Conservation (phyloP, 1,284 basidiomycete species). For the Ustilago bromivora region DNA sequence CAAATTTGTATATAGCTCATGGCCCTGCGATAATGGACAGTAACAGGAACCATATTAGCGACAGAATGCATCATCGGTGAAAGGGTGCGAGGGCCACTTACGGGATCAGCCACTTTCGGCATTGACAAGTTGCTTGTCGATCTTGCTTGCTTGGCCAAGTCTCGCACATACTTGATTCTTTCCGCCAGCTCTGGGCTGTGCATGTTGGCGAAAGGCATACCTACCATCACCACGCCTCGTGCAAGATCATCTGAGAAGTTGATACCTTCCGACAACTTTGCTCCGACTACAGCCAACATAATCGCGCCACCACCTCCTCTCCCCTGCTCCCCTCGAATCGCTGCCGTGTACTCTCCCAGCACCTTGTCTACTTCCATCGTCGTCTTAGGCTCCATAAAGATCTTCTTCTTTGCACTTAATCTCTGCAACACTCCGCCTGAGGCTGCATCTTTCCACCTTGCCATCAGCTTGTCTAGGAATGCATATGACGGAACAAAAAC, state of each 20-base stretch:
- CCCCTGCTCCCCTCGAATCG: constrained; percentile 69
- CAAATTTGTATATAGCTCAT: constrained; percentile 66
- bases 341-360: constrained; percentile 80
- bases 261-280: constrained; percentile 95
- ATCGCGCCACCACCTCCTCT: constrained; percentile 60
- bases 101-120: constrained; percentile 22
- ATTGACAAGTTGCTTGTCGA: not conserved
- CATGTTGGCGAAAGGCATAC: constrained; percentile 92
- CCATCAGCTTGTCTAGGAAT: constrained; percentile 79
- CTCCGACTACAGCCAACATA: constrained; percentile 88
- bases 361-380: constrained; percentile 81
- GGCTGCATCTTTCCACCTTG: constrained; percentile 76
- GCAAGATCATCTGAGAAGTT: constrained; percentile 89
- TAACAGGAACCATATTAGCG: not conserved
- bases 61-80: not conserved
- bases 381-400: constrained; percentile 89
- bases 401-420: constrained; percentile 80
- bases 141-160: constrained; percentile 27
- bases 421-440: constrained; percentile 75
- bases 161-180: constrained; percentile 76
- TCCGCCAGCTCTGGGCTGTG: constrained; percentile 90
- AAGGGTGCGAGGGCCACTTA: constrained; percentile 8
- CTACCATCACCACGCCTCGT: constrained; percentile 85
- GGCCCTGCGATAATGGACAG: constrained; percentile 23
- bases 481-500: constrained; percentile 94